Conservation (phyloP, 139 green algal species). For the Monoraphidium neglectum region DNA sequence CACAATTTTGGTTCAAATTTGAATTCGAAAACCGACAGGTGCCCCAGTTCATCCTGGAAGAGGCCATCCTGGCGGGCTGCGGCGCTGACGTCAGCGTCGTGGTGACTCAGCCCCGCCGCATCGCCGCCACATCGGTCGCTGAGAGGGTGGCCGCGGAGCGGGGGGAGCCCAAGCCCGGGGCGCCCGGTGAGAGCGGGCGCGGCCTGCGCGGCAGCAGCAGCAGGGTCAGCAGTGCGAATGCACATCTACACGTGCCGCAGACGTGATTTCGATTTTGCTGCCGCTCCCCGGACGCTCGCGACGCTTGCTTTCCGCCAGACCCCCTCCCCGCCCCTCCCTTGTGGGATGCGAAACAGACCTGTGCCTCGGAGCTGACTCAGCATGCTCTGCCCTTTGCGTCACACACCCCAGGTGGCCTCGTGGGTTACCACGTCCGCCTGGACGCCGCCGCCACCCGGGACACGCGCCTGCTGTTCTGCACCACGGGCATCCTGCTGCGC, state of each 20-base stretch:
- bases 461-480: constrained; percentile 93
- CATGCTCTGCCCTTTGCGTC: no score
- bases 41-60: constrained; percentile 86
- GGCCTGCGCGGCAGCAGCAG: no score
- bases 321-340: no score
- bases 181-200: no score
- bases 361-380: no score
- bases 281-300: no score
- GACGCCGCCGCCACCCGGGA: constrained; percentile 64
- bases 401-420: constrained; percentile 10
- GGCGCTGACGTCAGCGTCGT: constrained; percentile 67
- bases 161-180: neutral
- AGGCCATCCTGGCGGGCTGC: constrained; percentile 33
- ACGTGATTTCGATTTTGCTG: no score
- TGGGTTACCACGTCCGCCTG: constrained; percentile 93
- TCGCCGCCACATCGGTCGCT: constrained; percentile 87
- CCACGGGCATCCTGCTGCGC: constrained; percentile 64
- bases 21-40: constrained; percentile 64
- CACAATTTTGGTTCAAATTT: no score
- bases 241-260: no score
- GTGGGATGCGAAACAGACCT: no score
- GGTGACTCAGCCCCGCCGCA: constrained; percentile 91
- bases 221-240: no score
- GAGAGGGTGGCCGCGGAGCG: constrained; percentile 80
- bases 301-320: no score